Evolutionary conservation across 2,329 filamentous ascomycete species (phyloP), one percentile per base, ranked within the genome.

Genomic region (Fusarium nematophilum): DNA sequence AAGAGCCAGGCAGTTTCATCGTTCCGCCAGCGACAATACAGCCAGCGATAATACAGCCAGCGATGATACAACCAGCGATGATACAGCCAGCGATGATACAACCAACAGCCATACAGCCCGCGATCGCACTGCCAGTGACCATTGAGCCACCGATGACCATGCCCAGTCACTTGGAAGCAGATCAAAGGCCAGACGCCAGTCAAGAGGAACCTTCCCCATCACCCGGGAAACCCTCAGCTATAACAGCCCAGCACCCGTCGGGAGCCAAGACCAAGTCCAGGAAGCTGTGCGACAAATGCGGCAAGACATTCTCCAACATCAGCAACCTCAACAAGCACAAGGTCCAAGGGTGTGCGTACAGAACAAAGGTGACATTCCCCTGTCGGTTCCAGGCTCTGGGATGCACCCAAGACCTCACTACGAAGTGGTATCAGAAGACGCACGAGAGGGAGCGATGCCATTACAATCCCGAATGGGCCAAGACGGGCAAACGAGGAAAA

Each of bases 301-400:
- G 52, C 34, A 73, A 72, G 58, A 62, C 53, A 14, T 73, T 74
- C 25, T 69, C 70, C 2, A 73, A 59, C 42, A 50, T 66, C 21
- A 69, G 70, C 53, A 74, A 73, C 45, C 65, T 69, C 18, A 73
- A 73, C 52, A 74, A 73, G 47, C 72, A 74, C 59, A 65, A 67
- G 56, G 65, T 60, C 2, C 64, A 70, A 38, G 70, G 69, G 3
- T 74, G 72, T 33, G 55, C 62, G 4, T 59, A 64, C 21, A 60
- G 66, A 6, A 29, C n/a, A 59, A 65, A 62, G 17, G 57, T 52
- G 9, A 64, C 51, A 9, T 69, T 69, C 15, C 59, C 48, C 30
- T 74, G 72, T 37, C 54, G 67, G 37, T 72, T 69, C 33, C 52
- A 47, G 23, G 27, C 38, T 14, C 13, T 56, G 6, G 57, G 57